Conservation (phyloP, 495 filamentous ascomycete genomes). For the Tetracladium setigerum region DNA sequence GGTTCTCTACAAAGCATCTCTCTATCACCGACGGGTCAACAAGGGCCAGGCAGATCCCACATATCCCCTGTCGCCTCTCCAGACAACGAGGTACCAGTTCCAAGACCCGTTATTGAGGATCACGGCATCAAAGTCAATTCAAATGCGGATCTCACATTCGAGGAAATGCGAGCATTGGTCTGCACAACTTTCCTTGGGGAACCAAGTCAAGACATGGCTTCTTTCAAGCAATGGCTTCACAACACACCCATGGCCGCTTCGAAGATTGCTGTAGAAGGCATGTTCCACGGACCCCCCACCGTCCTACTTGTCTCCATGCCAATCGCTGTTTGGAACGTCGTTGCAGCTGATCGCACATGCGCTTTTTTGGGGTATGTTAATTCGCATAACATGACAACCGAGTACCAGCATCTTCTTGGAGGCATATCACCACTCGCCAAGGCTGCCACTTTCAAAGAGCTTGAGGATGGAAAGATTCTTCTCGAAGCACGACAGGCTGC, state of each 20-base stretch:
- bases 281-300: conserved; percentile 50
- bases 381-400: conserved; percentile 49
- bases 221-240: conserved; percentile 49
- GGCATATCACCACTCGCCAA: conserved; percentile 25
- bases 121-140: conserved; percentile 21
- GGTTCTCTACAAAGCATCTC: conserved; percentile 38
- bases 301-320: conserved; percentile 52
- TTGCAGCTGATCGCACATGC: conserved; percentile 48
- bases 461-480: conserved; percentile 41
- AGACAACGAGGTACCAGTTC: conserved; percentile 24
- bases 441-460: conserved; percentile 32
- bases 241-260: conserved; percentile 38
- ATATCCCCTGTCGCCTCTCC: conserved; percentile 33
- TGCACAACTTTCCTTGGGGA: conserved; percentile 51
- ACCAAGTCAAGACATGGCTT: conserved; percentile 48
- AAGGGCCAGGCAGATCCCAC: conserved; percentile 18
- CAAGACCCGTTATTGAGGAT: conserved; percentile 10
- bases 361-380: conserved; percentile 47
- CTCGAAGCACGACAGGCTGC: conserved; percentile 30
- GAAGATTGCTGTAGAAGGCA: conserved; percentile 48
- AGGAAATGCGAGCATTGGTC: conserved; percentile 43
- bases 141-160: conserved; percentile 40
- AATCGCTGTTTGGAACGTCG: conserved; percentile 42
- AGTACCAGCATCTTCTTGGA: conserved; percentile 44
- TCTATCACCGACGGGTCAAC: conserved; percentile 33